Evolutionary conservation across 371 early-diverging fungal genomes (phyloP), one percentile per base, ranked within the genome.

Genomic region (Rhizopus arrhizus): DNA sequence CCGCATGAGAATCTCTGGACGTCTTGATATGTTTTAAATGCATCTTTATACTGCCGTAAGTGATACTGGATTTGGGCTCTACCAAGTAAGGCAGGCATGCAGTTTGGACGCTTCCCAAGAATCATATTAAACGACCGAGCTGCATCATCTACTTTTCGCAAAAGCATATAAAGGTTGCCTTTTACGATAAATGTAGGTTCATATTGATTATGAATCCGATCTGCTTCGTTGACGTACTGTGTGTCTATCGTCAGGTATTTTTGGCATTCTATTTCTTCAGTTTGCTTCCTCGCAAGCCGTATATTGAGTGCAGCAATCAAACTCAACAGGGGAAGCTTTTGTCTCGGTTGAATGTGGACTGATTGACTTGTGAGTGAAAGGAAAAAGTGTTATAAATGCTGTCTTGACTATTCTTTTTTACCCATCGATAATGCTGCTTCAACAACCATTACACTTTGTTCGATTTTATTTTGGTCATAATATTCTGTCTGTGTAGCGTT

Each of bases 61-160:
- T 76, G 72, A 43, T 80, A 91, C 6, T 85, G 82, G 31, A 88
- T 81, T 22, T 88, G 79, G 16, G 90, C 83, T 47, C 65, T 78
- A 31, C 95, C 94, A n/a, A 92, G 61, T 33, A 92, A 65, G 3
- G 92, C 93, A 0, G 93, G 87, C 12, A 93, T 70, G 57, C 84
- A 86, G 50, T 81, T 75, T 5, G 84, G 81, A 32, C 86, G 82
- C 35, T 75, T 69, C 36, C 81, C 75, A 4, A 90, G 71, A 0
- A 91, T 88, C 59, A 73, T 80, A 45, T 75, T 70, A 73, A 95
- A 94, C 22, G 80, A 81, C 11, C 83, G 81, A 33, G 80, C 57
- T 0, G 95, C 94, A 9, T 85, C 85, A 36, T 92, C 88, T 5
- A 85, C 52, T 41, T 83, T 78, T 12, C 81, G 71, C 50, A 79